Conservation (phyloP, 495 filamentous ascomycete species). For the Penicillium psychrofluorescens region DNA sequence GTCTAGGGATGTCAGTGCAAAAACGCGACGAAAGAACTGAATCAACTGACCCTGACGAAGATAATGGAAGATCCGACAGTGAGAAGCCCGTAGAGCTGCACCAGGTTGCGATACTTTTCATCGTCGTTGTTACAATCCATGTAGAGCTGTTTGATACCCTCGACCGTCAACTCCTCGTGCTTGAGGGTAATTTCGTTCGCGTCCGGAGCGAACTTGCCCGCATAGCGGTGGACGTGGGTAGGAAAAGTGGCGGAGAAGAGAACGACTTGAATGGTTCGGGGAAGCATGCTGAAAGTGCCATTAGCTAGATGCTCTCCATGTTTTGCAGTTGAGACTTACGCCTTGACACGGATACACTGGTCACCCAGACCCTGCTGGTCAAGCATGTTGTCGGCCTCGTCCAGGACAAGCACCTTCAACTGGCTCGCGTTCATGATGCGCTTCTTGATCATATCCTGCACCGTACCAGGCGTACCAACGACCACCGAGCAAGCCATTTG, state of each 20-base stretch:
- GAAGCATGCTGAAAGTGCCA: slow-evolving; percentile 49
- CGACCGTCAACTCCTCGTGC: slow-evolving; percentile 87
- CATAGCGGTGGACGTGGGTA: slow-evolving; percentile 71
- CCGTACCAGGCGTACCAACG: slow-evolving; percentile 91
- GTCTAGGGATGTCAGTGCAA: slow-evolving; percentile 46
- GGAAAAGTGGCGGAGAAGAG: slow-evolving; percentile 98
- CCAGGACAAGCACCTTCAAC: slow-evolving; percentile 74
- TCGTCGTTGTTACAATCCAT: slow-evolving; percentile 78
- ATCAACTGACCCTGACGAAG: slow-evolving; percentile 70
- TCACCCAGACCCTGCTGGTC: slow-evolving; percentile 92
- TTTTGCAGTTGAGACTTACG: slow-evolving; percentile 42
- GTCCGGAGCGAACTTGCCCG: slow-evolving; percentile 68
- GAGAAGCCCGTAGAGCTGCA: slow-evolving; percentile 89
- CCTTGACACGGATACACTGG: slow-evolving; percentile 84
- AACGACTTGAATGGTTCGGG: slow-evolving; percentile 67
- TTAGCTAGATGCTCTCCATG: slow-evolving; percentile 6
- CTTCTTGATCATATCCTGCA: slow-evolving; percentile 74
- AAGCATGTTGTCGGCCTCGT: slow-evolving; percentile 95
- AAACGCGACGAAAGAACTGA: neutral
- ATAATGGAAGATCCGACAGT: slow-evolving; percentile 96
- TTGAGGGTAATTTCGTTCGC: slow-evolving; percentile 84
- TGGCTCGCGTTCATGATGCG: slow-evolving; percentile 56
- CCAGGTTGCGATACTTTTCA: slow-evolving; percentile 80
- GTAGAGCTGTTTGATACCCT: slow-evolving; percentile 94
- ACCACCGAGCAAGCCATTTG: slow-evolving; percentile 66